Base-by-base conservation (phyloP, 2,329 filamentous ascomycete genomes). In the Colletotrichum eleusines region DNA sequence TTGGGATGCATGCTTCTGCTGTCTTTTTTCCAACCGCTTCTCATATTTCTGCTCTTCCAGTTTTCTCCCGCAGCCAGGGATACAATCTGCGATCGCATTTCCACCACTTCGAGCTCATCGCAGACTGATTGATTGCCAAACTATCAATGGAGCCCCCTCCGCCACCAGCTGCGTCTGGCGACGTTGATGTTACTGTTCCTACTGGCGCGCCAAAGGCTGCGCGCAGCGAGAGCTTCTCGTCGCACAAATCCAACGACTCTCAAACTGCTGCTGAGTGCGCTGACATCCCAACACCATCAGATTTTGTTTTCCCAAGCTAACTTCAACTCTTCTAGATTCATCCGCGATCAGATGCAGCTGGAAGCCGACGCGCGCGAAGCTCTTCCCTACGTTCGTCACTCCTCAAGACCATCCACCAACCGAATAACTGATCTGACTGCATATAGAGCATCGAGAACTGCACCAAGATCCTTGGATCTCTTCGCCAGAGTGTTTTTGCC, bases 351-450 rank as follows among this genome's bases (percentile, higher is more conserved):
- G 79, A 91, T 98, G 78, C 90, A 92, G 75, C 91, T 99, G 63
- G 96, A 99, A 82, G 94, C 93, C 26, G 96, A 99, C 83, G 96
- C 96, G 57, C 94, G 95, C 76, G 95, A 99, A 85, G 93, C 93
- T 72, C 88, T 99, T 8, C 96, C 96, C 74, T 99, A 97, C 79
- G 94, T 97, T 84, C 77, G 89, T 76, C n/a, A 42, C 40, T 11
- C 50, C 59, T n/a, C 42, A 38, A 16, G n/a, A 23, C n/a, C 40
- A n/a, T 11, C 33, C 23, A 23, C 23, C 16, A n/a, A 35, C 12
- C 12, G 18, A 50, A 5, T 16, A 23, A 16, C 35, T 11, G 16
- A 20, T 9, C 71, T 72, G 33, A 72, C 63, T 20, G 20, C 20
- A 3, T 20, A 31, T 74, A 97, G 93, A 95, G 96, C 82, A 98